Base-by-base conservation (phyloP, 345 rosid species). In the Rubroshorea leprosula region DNA sequence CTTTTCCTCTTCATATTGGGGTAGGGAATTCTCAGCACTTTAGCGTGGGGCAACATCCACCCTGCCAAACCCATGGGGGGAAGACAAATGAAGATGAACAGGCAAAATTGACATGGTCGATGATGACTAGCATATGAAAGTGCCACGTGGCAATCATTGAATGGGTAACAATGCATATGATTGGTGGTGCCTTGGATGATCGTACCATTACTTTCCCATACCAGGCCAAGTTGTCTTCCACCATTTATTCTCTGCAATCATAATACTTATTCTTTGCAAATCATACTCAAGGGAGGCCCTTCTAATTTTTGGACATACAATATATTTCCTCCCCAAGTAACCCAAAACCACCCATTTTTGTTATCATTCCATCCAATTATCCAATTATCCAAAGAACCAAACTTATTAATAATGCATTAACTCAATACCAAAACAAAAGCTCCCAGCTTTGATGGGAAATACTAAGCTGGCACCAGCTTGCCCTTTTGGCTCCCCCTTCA, bases 391-490 rank as follows among this genome's bases (percentile, higher is more conserved):
- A 43, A 57, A 54, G 55, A 23, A 50, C 41, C 61, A 64, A 21
- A 17, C 67, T 55, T 62, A 57, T 64, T 46, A 44, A 19, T 14
- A 5, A 35, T 61, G 75, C 78, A 21, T n/a, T 57, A 68, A 68
- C n/a, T n/a, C n/a, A n/a, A n/a, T n/a, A n/a, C n/a, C n/a, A n/a
- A n/a, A n/a, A n/a, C n/a, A n/a, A n/a, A n/a, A n/a, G n/a, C n/a
- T n/a, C n/a, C n/a, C n/a, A n/a, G n/a, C n/a, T n/a, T n/a, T n/a
- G n/a, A n/a, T n/a, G n/a, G n/a, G n/a, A n/a, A n/a, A n/a, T n/a
- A n/a, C n/a, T n/a, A n/a, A n/a, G n/a, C n/a, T 64, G 74, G 57
- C 70, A 70, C 58, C 67, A 65, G 62, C 72, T 62, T 62, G 60
- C 46, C 9, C 16, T 19, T n/a, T 38, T 16, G 25, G 67, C 45